Base-by-base conservation (phyloP, 495 filamentous ascomycete species). In the Oleoguttula mirabilis region DNA sequence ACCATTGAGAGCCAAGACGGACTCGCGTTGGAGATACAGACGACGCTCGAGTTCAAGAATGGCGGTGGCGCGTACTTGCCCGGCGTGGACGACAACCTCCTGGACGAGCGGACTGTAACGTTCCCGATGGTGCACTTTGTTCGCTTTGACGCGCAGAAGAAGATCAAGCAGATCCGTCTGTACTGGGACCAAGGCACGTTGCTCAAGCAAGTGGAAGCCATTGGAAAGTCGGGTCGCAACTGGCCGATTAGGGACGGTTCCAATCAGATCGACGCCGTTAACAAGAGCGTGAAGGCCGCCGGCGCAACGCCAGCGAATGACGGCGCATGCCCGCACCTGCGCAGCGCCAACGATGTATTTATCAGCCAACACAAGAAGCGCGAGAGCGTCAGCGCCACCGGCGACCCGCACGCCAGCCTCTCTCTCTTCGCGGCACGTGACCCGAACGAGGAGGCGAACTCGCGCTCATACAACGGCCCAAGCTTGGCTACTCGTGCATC, bases 141-240 rank as follows among this genome's bases (percentile, higher is more conserved):
- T 50, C 72, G 74, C 30, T 95, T 94, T 65, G 74, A 92, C 55
- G 48, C 62, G 30, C 55, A 80, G 30, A 71, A 77, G 48, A 80
- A 84, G 59, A 94, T 98, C 60, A 62, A 71, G 48, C 82, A 84
- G 55, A 79, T 94, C 51, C 80, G 87, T 40, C 75, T 88, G 45
- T 82, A 80, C 60, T 98, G 90, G 90, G 90, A 98, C 58, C 92
- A 96, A 62, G 88, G 77, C 20, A 84, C 84, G 39, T 72, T 96
- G 7, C 70, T 98, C 46, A 96, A 90, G 63, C 80, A 88, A 57
- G 75, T 95, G 39, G 87, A 94, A 51, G 79, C 94, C 22, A 96
- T 98, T 62, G 90, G 90, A 43, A 74, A 76, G 51, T 78, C 82
- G 20, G 84, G 81, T 33, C 81, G 79, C 55, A 84, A 81, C 56